Evolutionary conservation across 805 yeast species (phyloP), one percentile per base, ranked within the genome.

Genomic region (Zygosaccharomyces lentus): DNA sequence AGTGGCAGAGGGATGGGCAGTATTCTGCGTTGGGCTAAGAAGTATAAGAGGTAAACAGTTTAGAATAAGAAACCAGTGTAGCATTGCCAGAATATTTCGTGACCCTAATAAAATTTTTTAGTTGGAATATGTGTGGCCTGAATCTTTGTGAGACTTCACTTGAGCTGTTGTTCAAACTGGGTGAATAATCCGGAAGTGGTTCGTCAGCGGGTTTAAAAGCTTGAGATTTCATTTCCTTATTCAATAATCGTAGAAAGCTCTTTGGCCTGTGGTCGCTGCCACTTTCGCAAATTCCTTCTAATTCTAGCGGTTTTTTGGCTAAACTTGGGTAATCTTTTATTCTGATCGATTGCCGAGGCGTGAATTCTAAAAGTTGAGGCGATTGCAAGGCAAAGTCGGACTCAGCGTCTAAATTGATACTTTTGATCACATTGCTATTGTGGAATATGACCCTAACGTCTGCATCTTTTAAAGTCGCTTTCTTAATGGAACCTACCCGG

Each of bases 361-460:
- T 57, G 41, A 60, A 57, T 19, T 53, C 50, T 7, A 60, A 38
- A 17, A 49, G 12, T 32, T 49, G 47, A 37, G 59, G 50, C 1
- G 52, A 49, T 3, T 32, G 12, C 9, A 24, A 27, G 16, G 26
- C 31, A 23, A 6, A 10, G 7, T 36, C 31, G 9, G 43, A 29
- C 6, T 36, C 24, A 4, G 25, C 24, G 10, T 15, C 12, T 15
- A 52, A 39, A 36, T 54, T 53, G 7, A 46, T 32, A 23, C 54
- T 51, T 35, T 57, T 61, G 12, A 64, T 48, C 2, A 55, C 49
- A 45, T 63, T 63, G 25, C 48, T 51, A 43, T 56, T 51, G 47
- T 63, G 61, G 34, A 56, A 63, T 7, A 60, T 56, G 3, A 61
- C 54, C 49, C 52, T 57, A 2, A 64, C 49, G 43, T 64, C 67